Base-by-base conservation (phyloP, 306 rosid species). In the Lathyrus oleraceus region DNA sequence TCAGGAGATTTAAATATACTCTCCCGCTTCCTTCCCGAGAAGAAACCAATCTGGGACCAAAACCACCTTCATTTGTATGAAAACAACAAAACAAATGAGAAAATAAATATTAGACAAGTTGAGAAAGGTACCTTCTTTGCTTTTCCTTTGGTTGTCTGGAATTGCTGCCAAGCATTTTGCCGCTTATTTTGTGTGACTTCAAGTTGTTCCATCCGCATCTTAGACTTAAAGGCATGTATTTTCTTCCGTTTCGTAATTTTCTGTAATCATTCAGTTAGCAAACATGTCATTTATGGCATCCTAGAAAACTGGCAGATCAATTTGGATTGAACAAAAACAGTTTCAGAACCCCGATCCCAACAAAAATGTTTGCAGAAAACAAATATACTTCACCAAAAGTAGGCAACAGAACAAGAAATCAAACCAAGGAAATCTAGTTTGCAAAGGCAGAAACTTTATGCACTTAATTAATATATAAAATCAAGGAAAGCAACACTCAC, bases 151-250 rank as follows among this genome's bases (percentile, higher is more conserved):
- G 91, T 77, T 40, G 97, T 67, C 76, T 94, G 99, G 78, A 94
- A 94, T 79, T 94, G 97, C 87, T 94, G 99, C 98, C 98, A 94
- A 62, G 98, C 96, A 86, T 94, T 94, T 81, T 94, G 98, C 63
- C 99, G 85, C 81, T 94, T 94, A 79, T 94, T 94, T 73, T 94
- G 99, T 11, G 97, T 81, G 67, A 94, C 95, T 87, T 94, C 99
- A 71, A 90, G 96, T 71, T 94, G 97, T 78, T 94, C 98, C 67
- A 90, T n/a, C 81, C 99, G 81, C 87, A 94, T 81, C 90, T 94
- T 94, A 25, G 99, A 94, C 92, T 94, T 94, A 73, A 88, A 94
- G 60, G 99, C 84, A 39, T 94, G 99, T 82, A 94, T 91, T 83
- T 94, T 94, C 90, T 94, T 94, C 13, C 95, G 90, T 68, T 94